These are phyloP conservation scores for Chondrostereum purpureum DNA, from an alignment of 1,284 basidiomycete genomes.

Conservation along the genomic window DNA sequence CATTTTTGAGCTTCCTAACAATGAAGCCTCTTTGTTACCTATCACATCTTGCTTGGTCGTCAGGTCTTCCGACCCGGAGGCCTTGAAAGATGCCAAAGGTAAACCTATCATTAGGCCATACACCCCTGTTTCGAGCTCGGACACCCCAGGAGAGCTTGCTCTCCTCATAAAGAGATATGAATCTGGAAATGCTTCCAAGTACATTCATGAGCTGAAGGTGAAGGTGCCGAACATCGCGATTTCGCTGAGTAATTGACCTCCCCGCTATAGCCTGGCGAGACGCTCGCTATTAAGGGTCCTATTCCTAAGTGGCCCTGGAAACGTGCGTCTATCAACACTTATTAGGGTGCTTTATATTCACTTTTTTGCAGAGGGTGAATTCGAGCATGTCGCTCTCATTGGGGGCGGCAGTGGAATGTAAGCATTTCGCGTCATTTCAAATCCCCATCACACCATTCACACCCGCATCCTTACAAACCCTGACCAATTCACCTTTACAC, in stretches of 20 bases:
- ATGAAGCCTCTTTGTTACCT: slow-evolving; percentile 72
- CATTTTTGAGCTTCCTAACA: slow-evolving; percentile 81
- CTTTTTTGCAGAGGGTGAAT: slow-evolving; percentile 59
- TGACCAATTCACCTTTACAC: slow-evolving; percentile 5
- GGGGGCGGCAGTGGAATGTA: slow-evolving; percentile 87
- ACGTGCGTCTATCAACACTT: slow-evolving; percentile 32
- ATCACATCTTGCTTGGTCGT: slow-evolving; percentile 68
- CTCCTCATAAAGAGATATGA: slow-evolving; percentile 88
- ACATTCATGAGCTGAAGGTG: slow-evolving; percentile 56
- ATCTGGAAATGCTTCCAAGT: slow-evolving; percentile 72
- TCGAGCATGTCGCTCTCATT: slow-evolving; percentile 83
- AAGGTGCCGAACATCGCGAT: slow-evolving; percentile 39
- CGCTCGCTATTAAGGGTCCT: slow-evolving; percentile 86
- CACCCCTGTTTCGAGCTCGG: slow-evolving; percentile 74
- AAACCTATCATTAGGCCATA: slow-evolving; percentile 88
- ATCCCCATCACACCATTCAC: too few relatives aligned
- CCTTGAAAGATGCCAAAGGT: slow-evolving; percentile 72
- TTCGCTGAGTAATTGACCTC: slow-evolving; percentile 7
- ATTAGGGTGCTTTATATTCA: not conserved
- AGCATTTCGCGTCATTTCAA: slow-evolving; percentile 24
- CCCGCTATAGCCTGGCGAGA: slow-evolving; percentile 70
- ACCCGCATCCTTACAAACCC: slow-evolving; percentile 14
- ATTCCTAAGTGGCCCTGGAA: slow-evolving; percentile 80
- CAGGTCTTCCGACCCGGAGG: slow-evolving; percentile 52
- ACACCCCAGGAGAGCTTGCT: slow-evolving; percentile 68